Base-by-base conservation (phyloP, 2,329 filamentous ascomycete genomes). In the Nigrospora sphaerica region DNA sequence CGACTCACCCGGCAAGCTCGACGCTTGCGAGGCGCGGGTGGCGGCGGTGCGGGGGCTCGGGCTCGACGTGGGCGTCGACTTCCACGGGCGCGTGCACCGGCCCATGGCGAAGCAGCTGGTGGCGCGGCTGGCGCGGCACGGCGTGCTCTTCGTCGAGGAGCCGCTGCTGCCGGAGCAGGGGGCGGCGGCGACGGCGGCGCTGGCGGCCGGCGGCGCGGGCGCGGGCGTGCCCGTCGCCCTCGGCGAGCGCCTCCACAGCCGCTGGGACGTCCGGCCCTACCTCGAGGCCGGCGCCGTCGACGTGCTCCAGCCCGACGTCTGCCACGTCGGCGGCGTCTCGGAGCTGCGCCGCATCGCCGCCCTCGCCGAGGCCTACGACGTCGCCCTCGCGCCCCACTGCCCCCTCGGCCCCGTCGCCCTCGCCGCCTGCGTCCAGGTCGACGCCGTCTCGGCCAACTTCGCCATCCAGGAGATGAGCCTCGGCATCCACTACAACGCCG, bases 101-200 rank as follows among this genome's bases (percentile, higher is more conserved):
- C 83, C 85, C n/a, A 90, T 90, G 85, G 86, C 85, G 0, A 88
- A 86, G 54, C 86, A 90, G 54, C 73, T 91, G 3, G 83, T 83
- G 2, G 75, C 76, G 47, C 72, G 76, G 0, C 71, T 90, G 0
- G 84, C 85, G 50, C 83, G 84, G 0, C 75, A 86, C 52, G 72
- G 72, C 1, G 86, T 85, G 0, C 67, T 90, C n/a, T 90, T 89
- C 60, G 81, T 90, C 38, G 86, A 89, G 59, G 85, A 89, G 53
- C 85, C 85, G 0, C 66, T 88, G 2, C 72, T 89, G 0, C 83
- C 78, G 1, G 86, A 90, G 57, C 82, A 89, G 48, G 4, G 4
- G 19, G 60, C 68, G 34, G 82, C 81, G 45, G 82, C 74, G 1
- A 81, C 88, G 57, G 83, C 80, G 54, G 74, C 78, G 39, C 67